phyloP scores from a whole-genome alignment of 2,329 filamentous ascomycete genomes.

The Zymoseptoria crescenta region DNA sequence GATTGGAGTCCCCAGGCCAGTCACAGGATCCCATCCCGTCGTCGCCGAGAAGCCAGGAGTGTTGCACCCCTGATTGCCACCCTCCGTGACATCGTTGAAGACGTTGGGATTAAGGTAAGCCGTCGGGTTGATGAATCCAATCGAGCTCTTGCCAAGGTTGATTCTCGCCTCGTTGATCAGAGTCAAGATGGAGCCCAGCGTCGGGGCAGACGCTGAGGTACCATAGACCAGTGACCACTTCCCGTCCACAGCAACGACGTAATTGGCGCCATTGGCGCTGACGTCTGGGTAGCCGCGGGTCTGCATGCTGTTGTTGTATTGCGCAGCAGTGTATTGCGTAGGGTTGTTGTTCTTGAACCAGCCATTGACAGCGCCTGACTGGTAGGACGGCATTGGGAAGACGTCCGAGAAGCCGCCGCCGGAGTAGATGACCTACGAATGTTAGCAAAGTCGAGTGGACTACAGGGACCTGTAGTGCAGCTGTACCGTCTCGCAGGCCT shows the following conservation, averaged over 20 bases:
- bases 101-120: constrained; percentile 38
- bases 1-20: constrained; percentile 24
- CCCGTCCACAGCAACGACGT: constrained; percentile 37
- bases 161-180: constrained; percentile 37
- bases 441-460: not conserved
- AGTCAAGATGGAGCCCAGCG: constrained; percentile 43
- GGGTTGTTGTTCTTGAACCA: constrained; percentile 34
- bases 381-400: constrained; percentile 42
- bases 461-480: too few species aligned
- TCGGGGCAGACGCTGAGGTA: constrained; percentile 45
- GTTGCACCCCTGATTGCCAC: constrained; percentile 34
- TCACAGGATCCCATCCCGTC: constrained; percentile 27
- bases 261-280: constrained; percentile 27
- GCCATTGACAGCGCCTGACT: constrained; percentile 33
- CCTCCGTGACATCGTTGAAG: constrained; percentile 35
- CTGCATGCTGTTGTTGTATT: constrained; percentile 15
- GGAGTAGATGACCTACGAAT: not conserved
- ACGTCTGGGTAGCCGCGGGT: constrained; percentile 30
- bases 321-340: constrained; percentile 22
- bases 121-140: constrained; percentile 36
- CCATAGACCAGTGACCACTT: constrained; percentile 40
- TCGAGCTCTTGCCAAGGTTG: constrained; percentile 29
- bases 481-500: constrained; percentile 28
- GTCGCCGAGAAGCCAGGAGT: constrained; percentile 24
- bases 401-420: constrained; percentile 45